Evolutionary conservation across 2,329 filamentous ascomycete species (phyloP).

Genomic region (Fusarium chlamydosporum): DNA sequence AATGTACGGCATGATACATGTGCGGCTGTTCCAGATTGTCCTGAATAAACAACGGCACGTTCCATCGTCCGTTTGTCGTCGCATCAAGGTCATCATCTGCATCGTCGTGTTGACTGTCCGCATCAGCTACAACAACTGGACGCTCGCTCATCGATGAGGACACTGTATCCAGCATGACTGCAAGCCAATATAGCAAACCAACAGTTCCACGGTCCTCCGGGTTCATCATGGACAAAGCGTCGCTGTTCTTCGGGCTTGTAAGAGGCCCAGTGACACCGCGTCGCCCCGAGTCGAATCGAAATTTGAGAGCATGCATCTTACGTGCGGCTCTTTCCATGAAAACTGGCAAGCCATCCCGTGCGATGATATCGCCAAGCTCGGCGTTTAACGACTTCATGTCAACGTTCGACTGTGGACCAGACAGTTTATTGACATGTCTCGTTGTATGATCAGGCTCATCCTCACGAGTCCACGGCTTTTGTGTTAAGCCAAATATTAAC

Average conservation of each 20-base stretch:
- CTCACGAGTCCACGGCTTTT: constrained; percentile 50
- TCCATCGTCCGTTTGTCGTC: constrained; percentile 39
- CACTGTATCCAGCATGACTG: constrained; percentile 71
- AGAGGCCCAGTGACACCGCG: constrained; percentile 29
- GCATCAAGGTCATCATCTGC: constrained; percentile 34
- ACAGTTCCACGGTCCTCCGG: constrained; percentile 60
- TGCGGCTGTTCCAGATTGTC: constrained; percentile 48
- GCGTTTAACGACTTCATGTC: constrained; percentile 26
- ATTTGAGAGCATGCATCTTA: constrained; percentile 50
- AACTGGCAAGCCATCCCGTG: constrained; percentile 39
- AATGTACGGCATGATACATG: constrained; percentile 52
- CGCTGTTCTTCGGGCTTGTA: neutral
- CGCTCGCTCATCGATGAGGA: constrained; percentile 65
- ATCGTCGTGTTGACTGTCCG: constrained; percentile 57
- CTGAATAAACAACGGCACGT: constrained; percentile 43
- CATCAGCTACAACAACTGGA: constrained; percentile 55
- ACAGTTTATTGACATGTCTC: neutral
- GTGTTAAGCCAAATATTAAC: constrained; percentile 57
- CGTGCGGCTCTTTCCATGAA: constrained; percentile 48
- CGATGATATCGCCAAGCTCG: constrained; percentile 44
- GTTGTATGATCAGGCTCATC: constrained; percentile 12
- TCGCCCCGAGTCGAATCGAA: constrained; percentile 41
- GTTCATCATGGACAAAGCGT: constrained; percentile 20
- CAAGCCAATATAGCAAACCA: constrained; percentile 69
- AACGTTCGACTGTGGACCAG: constrained; percentile 19